These are phyloP conservation scores for Haplosporangium gracile DNA, from an alignment of 192 early-diverging fungal species.

Conservation along the genomic window DNA sequence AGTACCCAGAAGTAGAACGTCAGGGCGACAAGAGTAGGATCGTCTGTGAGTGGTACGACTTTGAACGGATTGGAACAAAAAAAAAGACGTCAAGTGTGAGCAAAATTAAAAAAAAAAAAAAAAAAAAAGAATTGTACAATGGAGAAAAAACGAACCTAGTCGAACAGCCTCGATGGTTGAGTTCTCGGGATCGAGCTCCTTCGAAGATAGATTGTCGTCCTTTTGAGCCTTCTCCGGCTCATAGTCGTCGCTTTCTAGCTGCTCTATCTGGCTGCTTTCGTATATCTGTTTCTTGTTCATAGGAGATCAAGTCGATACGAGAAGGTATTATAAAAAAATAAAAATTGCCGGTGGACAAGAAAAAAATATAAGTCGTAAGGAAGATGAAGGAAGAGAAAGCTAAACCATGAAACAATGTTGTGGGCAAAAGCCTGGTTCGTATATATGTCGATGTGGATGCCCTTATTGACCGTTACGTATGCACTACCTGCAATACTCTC, in stretches of 20 bases:
- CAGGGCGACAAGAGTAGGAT: constrained; percentile 4
- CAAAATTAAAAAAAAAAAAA: not conserved
- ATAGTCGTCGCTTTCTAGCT: not conserved
- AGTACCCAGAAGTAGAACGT: constrained; percentile 67
- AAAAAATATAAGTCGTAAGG: no score
- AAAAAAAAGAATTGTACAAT: not conserved
- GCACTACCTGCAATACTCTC: no score
- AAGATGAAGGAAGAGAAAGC: no score
- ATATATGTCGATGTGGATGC: no score
- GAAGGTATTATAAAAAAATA: not conserved
- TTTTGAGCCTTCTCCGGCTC: not conserved
- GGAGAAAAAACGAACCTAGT: not conserved
- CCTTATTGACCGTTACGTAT: no score
- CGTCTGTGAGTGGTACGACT: constrained; percentile 39
- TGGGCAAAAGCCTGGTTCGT: not conserved
- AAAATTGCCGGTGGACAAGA: not conserved
- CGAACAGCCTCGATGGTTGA: constrained; percentile 16
- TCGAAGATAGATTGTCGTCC: not conserved
- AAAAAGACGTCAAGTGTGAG: not conserved
- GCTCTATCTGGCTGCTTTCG: not conserved
- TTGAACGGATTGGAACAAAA: not conserved
- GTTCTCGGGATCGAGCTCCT: not conserved
- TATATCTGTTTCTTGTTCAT: not conserved
- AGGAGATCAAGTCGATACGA: no score
- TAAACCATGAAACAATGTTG: no score